Evolutionary conservation across 352 stramenopile genomes (phyloP).

Genomic region (Nothophytophthora sp.): DNA sequence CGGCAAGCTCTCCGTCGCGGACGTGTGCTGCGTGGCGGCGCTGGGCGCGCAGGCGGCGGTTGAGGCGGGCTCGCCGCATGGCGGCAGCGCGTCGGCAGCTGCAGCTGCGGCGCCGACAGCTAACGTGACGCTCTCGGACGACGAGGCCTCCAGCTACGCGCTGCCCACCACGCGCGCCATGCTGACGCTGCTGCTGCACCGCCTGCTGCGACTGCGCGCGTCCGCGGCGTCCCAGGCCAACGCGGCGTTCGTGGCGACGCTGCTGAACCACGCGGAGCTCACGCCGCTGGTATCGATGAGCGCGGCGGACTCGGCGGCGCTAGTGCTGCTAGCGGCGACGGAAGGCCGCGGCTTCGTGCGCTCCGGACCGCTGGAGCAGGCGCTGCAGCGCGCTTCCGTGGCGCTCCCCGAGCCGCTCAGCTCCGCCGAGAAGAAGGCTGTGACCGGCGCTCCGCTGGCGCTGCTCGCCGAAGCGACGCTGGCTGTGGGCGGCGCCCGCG

Average conservation of each 20-base stretch:
- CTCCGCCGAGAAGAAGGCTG: constrained; percentile 33
- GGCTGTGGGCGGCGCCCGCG: constrained; percentile 62
- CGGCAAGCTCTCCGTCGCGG: constrained; percentile 54
- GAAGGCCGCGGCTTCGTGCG: constrained; percentile 28
- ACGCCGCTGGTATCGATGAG: constrained; percentile 21
- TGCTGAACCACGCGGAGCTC: constrained; percentile 68
- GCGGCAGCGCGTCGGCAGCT: too few species aligned
- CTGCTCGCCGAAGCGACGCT: constrained; percentile 60
- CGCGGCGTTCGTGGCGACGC: constrained; percentile 41
- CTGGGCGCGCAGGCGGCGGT: constrained; percentile 42
- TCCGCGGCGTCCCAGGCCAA: constrained; percentile 31
- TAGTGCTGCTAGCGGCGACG: constrained; percentile 26
- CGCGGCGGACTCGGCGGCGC: constrained; percentile 21
- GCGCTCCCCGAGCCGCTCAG: constrained; percentile 42
- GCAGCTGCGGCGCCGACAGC: constrained; percentile 6
- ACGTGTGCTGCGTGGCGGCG: constrained; percentile 64
- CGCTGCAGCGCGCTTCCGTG: constrained; percentile 28
- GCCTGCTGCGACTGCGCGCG: constrained; percentile 37
- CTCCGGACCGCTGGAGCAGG: constrained; percentile 8
- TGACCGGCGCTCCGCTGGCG: constrained; percentile 33
- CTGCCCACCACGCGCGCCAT: constrained; percentile 28
- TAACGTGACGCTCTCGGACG: constrained; percentile 8
- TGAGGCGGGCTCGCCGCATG: constrained; percentile 32
- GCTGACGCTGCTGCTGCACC: constrained; percentile 45
- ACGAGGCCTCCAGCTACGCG: constrained; percentile 5